Evolutionary conservation across 495 filamentous ascomycete genomes (phyloP).

Genomic region (Neurospora tetraspora): DNA sequence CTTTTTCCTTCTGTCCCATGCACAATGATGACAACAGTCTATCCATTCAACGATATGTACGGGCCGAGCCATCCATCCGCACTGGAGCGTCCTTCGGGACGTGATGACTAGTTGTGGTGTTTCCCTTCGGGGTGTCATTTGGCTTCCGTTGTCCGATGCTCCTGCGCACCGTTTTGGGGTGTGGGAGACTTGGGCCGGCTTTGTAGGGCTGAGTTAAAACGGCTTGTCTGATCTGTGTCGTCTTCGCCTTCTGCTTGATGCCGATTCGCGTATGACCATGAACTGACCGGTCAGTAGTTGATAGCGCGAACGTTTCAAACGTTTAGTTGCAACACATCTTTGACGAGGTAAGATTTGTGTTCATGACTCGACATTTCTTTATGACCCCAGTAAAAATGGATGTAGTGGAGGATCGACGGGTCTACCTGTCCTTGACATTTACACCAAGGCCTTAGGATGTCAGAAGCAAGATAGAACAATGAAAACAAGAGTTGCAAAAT

Average conservation of each 20-base stretch:
- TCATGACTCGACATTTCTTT: not conserved
- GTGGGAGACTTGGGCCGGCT: slow-evolving; percentile 27
- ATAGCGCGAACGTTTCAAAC: not conserved
- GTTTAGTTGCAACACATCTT: not conserved
- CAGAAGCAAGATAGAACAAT: not conserved
- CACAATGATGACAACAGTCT: slow-evolving; percentile 90
- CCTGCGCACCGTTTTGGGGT: slow-evolving; percentile 34
- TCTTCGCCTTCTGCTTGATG: not conserved
- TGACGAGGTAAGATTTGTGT: not conserved
- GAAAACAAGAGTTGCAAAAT: not conserved
- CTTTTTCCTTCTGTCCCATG: slow-evolving; percentile 3
- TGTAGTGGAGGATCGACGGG: not conserved
- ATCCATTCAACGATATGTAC: slow-evolving; percentile 96
- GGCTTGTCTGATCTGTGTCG: slow-evolving; percentile 32
- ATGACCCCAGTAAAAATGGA: not conserved
- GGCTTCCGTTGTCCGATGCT: slow-evolving; percentile 33
- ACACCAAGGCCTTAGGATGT: not conserved
- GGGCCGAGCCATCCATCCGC: slow-evolving; percentile 66
- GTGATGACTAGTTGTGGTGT: slow-evolving; percentile 91
- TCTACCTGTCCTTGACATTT: not conserved
- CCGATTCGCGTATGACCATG: not conserved
- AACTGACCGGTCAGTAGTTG: not conserved
- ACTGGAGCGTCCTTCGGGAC: slow-evolving; percentile 53
- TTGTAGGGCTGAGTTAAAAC: slow-evolving; percentile 40
- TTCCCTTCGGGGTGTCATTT: slow-evolving; percentile 36